Conservation (phyloP, 805 yeast genomes). For the Schwanniomyces pseudopolymorphus region DNA sequence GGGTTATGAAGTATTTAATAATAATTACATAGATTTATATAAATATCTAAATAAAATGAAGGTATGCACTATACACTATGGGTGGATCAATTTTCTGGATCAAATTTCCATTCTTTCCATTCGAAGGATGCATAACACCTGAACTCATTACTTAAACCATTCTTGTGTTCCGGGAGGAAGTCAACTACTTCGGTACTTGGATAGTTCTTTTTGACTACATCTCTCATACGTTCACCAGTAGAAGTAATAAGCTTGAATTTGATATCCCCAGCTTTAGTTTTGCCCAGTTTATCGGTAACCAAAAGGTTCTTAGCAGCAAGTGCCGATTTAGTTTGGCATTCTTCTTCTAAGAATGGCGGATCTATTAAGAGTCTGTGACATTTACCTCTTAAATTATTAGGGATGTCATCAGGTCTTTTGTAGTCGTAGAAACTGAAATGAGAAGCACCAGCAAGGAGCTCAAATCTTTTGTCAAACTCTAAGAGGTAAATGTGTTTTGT, state of each 20-base stretch:
- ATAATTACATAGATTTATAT: no score
- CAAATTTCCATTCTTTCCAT: conserved; percentile 63
- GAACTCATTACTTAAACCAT: conserved; percentile 86
- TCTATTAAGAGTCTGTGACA: conserved; percentile 77
- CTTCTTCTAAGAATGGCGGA: conserved; percentile 83
- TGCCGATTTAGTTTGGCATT: conserved; percentile 70
- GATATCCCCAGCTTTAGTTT: conserved; percentile 39
- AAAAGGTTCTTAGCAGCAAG: conserved; percentile 58
- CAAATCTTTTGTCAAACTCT: conserved; percentile 79
- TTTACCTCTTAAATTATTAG: conserved; percentile 53
- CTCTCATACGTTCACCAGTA: conserved; percentile 87
- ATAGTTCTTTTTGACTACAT: conserved; percentile 58
- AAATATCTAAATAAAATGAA: no score
- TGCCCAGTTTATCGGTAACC: conserved; percentile 33
- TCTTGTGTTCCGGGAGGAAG: conserved; percentile 77
- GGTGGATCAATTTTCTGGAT: not conserved
- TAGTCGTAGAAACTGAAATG: conserved; percentile 77
- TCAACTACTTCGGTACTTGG: conserved; percentile 64
- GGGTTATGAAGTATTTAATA: no score
- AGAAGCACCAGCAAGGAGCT: conserved; percentile 63
- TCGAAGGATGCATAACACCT: conserved; percentile 81
- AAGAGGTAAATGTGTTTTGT: conserved; percentile 70
- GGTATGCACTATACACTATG: no score
- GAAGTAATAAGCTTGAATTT: conserved; percentile 63
- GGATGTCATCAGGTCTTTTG: conserved; percentile 62